Evolutionary conservation across 768 basidiomycete genomes (phyloP).

Genomic region (Tricholoma saponaceum): DNA sequence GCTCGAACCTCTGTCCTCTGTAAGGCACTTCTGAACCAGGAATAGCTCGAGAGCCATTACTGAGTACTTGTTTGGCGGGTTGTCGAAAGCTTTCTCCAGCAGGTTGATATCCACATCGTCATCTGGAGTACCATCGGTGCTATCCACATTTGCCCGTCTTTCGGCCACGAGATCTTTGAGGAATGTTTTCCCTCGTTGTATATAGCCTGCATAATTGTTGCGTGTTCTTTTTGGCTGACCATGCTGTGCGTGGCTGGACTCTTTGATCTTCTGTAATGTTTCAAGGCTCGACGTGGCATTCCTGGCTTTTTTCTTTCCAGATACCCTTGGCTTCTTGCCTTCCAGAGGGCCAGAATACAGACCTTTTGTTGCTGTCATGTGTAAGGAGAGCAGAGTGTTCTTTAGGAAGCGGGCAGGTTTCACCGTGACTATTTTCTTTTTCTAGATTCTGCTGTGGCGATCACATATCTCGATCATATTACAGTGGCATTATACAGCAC

Average conservation of each 20-base stretch:
- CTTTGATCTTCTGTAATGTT: not conserved
- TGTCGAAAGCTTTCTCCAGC: slow-evolving; percentile 24
- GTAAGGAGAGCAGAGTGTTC: not conserved
- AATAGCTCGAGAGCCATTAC: slow-evolving; percentile 23
- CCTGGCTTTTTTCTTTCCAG: not conserved
- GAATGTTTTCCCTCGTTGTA: not conserved
- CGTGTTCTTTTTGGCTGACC: not conserved
- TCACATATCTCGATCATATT: not conserved
- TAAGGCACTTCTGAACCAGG: slow-evolving; percentile 27
- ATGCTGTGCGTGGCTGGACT: not conserved
- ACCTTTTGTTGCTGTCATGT: not conserved
- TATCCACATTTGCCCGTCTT: not conserved
- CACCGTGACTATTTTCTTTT: not conserved
- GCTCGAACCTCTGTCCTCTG: slow-evolving; percentile 11
- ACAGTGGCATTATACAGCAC: not conserved
- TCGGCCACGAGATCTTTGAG: not conserved
- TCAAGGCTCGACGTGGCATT: not conserved
- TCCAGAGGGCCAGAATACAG: not conserved
- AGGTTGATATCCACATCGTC: slow-evolving; percentile 15
- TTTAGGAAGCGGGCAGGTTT: not conserved
- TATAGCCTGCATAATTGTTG: not conserved
- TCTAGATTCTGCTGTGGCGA: not conserved
- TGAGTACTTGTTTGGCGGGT: slow-evolving; percentile 23
- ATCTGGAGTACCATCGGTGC: not conserved
- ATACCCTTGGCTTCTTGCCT: not conserved